Evolutionary conservation across 306 rosid genomes (phyloP).

Genomic region (Prunus armeniaca): DNA sequence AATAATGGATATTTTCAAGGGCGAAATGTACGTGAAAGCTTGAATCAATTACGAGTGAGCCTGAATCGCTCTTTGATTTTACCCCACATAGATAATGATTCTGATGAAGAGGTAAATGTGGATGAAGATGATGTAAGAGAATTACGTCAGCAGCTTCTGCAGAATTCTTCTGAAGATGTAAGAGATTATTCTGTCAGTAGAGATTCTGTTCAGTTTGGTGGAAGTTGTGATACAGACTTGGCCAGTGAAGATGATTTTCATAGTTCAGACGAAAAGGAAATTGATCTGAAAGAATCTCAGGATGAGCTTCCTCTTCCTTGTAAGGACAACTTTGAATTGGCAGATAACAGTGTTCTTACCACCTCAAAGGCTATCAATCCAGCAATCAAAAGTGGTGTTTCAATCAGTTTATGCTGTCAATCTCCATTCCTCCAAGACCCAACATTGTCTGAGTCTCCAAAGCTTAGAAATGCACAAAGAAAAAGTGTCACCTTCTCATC

Average conservation of each 20-base stretch:
- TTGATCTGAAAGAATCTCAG: constrained; percentile 32
- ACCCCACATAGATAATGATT: constrained; percentile 51
- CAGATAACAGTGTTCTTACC: constrained; percentile 26
- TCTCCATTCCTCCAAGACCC: constrained; percentile 75
- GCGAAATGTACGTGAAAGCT: constrained; percentile 74
- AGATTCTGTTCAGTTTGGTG: constrained; percentile 53
- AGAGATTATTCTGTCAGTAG: constrained; percentile 30
- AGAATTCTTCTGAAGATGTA: constrained; percentile 46
- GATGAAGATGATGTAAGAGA: constrained; percentile 69
- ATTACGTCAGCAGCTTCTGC: constrained; percentile 62
- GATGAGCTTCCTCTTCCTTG: constrained; percentile 39
- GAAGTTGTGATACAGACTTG: constrained; percentile 47
- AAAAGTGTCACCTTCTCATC: constrained; percentile 62
- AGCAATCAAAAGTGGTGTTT: constrained; percentile 54
- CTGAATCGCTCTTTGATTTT: constrained; percentile 80
- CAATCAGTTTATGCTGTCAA: constrained; percentile 51
- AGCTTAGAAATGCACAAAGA: constrained; percentile 62
- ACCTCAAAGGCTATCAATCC: constrained; percentile 43
- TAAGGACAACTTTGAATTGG: constrained; percentile 35
- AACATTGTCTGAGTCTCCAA: constrained; percentile 81
- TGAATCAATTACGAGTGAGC: constrained; percentile 77
- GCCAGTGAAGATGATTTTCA: constrained; percentile 42
- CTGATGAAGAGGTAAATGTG: constrained; percentile 57
- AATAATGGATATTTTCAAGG: constrained; percentile 60
- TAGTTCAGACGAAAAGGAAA: constrained; percentile 44